Percentiles rank a stretch among this genome's conserved stretches.
phyloP scores from a whole-genome alignment of 805 yeast genomes.

The Jamesozyma hellenica region DNA sequence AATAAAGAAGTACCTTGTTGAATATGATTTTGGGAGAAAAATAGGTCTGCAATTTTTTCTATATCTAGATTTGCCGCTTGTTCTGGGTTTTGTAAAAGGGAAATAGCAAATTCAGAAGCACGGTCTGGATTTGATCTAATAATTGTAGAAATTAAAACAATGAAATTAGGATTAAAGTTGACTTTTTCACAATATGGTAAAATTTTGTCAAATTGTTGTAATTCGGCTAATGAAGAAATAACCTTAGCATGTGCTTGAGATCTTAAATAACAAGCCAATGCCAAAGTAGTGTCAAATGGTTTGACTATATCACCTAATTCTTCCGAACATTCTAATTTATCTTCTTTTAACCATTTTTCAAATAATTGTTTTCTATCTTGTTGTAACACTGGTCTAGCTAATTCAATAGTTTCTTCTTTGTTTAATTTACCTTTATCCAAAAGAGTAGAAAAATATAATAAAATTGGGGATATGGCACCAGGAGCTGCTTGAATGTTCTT shows the following conservation, averaged over 20 bases:
- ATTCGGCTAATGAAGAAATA: conserved; percentile 82
- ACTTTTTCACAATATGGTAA: conserved; percentile 88
- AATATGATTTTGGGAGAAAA: conserved; percentile 84
- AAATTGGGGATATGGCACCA: conserved; percentile 88
- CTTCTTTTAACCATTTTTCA: conserved; percentile 94
- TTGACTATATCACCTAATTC: conserved; percentile 94
- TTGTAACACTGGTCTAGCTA: conserved; percentile 90
- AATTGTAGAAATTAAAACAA: conserved; percentile 80
- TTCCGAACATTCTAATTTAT: conserved; percentile 89
- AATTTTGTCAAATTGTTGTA: conserved; percentile 93
- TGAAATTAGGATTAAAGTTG: conserved; percentile 79
- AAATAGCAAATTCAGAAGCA: conserved; percentile 93
- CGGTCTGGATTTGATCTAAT: conserved; percentile 93
- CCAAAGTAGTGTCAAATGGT: conserved; percentile 74
- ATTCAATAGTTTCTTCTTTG: conserved; percentile 86
- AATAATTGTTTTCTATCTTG: conserved; percentile 88
- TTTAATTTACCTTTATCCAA: conserved; percentile 89
- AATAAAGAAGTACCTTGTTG: conserved; percentile 98
- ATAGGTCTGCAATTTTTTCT: conserved; percentile 84
- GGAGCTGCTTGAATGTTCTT: conserved; percentile 86
- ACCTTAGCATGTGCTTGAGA: conserved; percentile 80
- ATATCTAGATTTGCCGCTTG: conserved; percentile 54
- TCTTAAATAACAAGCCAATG: conserved; percentile 82
- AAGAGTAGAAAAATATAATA: conserved; percentile 83
- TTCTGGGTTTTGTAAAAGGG: conserved; percentile 58